These are phyloP conservation scores for Rehmannia glutinosa DNA, from an alignment of 257 asterid species.

Conservation along the genomic window DNA sequence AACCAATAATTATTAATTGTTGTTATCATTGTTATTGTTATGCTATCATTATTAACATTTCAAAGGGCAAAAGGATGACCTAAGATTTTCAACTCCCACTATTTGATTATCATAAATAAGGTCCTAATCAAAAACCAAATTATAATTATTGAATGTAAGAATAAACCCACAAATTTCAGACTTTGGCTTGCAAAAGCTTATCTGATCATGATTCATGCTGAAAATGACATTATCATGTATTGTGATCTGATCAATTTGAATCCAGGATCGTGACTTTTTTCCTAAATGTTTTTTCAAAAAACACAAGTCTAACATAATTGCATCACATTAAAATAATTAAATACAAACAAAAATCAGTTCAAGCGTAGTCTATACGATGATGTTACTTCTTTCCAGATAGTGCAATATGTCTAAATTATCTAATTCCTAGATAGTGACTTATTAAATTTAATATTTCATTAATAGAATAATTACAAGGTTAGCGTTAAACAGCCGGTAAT, in stretches of 20 bases:
- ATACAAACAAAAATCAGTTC: not conserved
- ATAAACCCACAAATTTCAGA: not conserved
- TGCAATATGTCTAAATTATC: not conserved
- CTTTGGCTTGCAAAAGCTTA: not conserved
- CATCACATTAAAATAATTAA: not conserved
- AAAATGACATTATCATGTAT: slow-evolving; percentile 10
- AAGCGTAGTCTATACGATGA: no score
- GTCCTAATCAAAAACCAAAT: not conserved
- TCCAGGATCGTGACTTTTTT: no score
- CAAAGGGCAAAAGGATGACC: not conserved
- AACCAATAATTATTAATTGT: not conserved
- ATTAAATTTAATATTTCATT: not conserved
- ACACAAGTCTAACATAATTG: not conserved
- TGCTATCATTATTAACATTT: not conserved
- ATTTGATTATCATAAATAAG: not conserved
- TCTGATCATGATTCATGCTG: slow-evolving; percentile 1
- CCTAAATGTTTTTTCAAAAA: not conserved
- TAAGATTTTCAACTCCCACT: not conserved
- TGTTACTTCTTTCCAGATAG: not conserved
- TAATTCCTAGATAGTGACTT: slow-evolving; percentile 3
- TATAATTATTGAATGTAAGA: not conserved
- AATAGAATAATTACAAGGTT: slow-evolving; percentile 2
- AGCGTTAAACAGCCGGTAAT: slow-evolving; percentile 20
- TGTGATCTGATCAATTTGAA: not conserved
- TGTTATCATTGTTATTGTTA: no score